Conservation (phyloP, 208 protist genomes). For the Endotrypanum monterogeii region DNA sequence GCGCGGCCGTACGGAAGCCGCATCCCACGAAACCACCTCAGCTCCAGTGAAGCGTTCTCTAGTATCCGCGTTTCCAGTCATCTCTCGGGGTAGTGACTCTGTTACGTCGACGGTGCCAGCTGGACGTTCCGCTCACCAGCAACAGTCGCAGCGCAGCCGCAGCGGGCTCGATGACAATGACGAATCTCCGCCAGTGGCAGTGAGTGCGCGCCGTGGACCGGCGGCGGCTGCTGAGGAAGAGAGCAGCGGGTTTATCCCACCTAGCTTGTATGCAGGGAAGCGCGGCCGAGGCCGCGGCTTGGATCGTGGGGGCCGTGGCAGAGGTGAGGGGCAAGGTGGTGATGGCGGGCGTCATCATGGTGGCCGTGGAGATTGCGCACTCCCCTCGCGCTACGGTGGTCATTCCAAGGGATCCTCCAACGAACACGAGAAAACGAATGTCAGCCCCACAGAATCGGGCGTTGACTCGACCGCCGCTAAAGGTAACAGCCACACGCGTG, state of each 20-base stretch:
- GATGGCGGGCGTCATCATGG: conserved; percentile 16
- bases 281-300: conserved; percentile 4
- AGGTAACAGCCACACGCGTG: conserved; percentile 18
- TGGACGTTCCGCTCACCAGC: not conserved
- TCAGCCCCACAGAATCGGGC: not conserved
- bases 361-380: conserved; percentile 5
- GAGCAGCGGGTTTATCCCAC: conserved; percentile 21
- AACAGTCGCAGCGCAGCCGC: not conserved
- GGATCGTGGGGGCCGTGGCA: not conserved
- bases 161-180: conserved; percentile 19
- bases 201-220: conserved; percentile 33
- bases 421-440: not conserved
- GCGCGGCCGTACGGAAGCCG: conserved; percentile 1
- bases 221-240: conserved; percentile 10
- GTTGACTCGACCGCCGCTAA: conserved; percentile 8
- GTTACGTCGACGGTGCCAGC: not conserved
- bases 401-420: not conserved
- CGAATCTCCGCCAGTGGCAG: conserved; percentile 41
- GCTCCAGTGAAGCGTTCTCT: conserved; percentile 22
- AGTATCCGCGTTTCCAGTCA: conserved; percentile 37
- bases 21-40: conserved; percentile 9
- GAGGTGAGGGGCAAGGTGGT: conserved; percentile 5
- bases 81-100: conserved; percentile 17
- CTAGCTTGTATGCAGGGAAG: conserved; percentile 1
- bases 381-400: conserved; percentile 5